Evolutionary conservation across 768 basidiomycete species (phyloP), one percentile per base, ranked within the genome.

Genomic region (Auriculariales sp.): DNA sequence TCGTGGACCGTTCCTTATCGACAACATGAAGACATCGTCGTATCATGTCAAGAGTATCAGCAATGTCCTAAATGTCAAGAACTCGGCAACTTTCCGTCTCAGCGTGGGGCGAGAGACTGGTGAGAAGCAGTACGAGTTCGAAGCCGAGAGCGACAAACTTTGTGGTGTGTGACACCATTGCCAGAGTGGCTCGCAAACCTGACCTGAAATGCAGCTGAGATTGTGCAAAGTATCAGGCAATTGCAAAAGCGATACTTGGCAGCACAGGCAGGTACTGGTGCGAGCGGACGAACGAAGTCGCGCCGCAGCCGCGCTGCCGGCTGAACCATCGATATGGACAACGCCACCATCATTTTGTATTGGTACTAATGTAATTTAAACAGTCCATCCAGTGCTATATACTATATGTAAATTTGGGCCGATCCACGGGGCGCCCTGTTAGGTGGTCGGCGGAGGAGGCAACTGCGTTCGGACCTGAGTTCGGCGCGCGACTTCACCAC

Each of bases 91-190:
- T 12, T 93, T 99, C 75, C 94, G 93, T 71, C 73, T 98, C 17
- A 77, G 94, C 28, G 76, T 98, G 11, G 82, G 78, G 70, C 51
- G 85, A 54, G 74, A 77, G 31, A 73, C 74, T 35, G 72, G 78
- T 34, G 83, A 81, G 56, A 99, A 98, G 71, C 72, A 91, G 32
- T 98, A 97, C 61, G 94, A 98, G 58, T 97, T 95, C 61, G 95
- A 99, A 66, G 94, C 92, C 0, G 93, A 94, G 64, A 90, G 68
- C 55, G 72, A 84, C 1, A 83, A 80, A 62, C 60, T 79, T 50
- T 90, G 93, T 44, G 74, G 87, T 86, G 59, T 57, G 84, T 68
- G 28, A 29, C 46, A 52, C 12, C 15, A 5, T 39, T 50, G 28
- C 27, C 36, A 12, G 39, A 4, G 5, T 30, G 19, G 6, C n/a